Evolutionary conservation across 352 stramenopile genomes (phyloP), one percentile per base, ranked within the genome.

Genomic region (Phytopythium delawarense): DNA sequence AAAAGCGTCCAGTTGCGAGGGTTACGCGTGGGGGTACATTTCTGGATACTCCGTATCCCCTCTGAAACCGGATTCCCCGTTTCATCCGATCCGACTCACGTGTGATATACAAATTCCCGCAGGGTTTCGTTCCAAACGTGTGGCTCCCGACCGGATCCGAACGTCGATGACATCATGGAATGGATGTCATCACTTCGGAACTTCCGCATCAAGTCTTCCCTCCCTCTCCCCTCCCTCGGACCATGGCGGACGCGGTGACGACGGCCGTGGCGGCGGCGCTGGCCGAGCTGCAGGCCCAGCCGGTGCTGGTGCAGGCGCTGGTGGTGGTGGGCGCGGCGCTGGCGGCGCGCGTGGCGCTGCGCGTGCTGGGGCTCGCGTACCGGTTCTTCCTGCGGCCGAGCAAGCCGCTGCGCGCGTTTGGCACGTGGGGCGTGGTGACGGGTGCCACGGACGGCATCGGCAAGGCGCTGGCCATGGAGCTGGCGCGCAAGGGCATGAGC

Each of bases 361-460:
- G 75, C 58, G 35, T 89, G 30, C 25, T 91, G 21, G 65, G 63
- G 6, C 73, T 67, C 45, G 54, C 92, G 65, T 95, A 89, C 70
- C 66, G 72, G 57, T 92, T 92, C 72, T 99, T 99, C 76, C 65
- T 99, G 49, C 95, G 96, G 25, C 96, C 94, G 44, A 82, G 80
- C 50, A 98, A 98, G 68, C 89, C 97, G 67, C 70, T 99, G 49
- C 97, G 92, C 63, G 87, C 87, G 69, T 98, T 98, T 62, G 98
- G 98, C 57, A 81, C 98, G 75, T 99, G 97, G 95, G 97, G 94
- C 35, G 88, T 99, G 45, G 87, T 99, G 52, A 99, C 97, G 45
- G 97, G 97, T 57, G 97, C 96, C 42, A 99, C 88, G n/a, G 90
- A 97, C 64, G 91, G 91, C 67, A 97, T 97, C 64, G 91, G 90